Evolutionary conservation across 1,284 basidiomycete species (phyloP), one percentile per base, ranked within the genome.

Genomic region (Ustilago esculenta): DNA sequence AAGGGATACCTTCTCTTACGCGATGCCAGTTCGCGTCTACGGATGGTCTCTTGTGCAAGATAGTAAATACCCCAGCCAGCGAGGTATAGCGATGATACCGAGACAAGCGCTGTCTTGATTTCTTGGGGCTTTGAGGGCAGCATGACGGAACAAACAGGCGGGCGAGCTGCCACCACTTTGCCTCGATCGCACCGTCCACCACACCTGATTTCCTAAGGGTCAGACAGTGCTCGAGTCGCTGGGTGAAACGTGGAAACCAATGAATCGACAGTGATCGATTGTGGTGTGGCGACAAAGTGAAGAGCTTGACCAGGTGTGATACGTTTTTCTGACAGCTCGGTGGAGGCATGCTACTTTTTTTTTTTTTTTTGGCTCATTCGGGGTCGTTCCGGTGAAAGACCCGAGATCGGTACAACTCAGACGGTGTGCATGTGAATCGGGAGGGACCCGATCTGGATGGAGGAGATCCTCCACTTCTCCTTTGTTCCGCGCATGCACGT

Each of bases 1-100:
- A 74, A 55, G 3, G 65, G 68, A 35, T 73, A 65, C 36, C 49
- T 52, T 20, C 49, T 43, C 29, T 59, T 63, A 10, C 77, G 53
- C 20, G 37, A 35, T n/a, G 58, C 37, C 0, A 79, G 56, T 15
- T 55, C 55, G 5, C 39, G 24, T 15, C 49, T 20, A n/a, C 77
- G 53, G 5, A 63, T 48, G 3, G 67, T 56, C 42, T 79, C 77
- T 39, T 74, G 74, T 2, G 65, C 60, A 20, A 72, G 45, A 27
- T 78, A 78, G 61, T 72, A 78, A 17, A 75, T 27, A 20, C 63
- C 59, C 77, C 77, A 79, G 20, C 61, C 67, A 27, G 53, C 46
- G 12, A 59, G 23, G 27, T 71, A 71, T 25, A 66, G 33, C 18
- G 61, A 52, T 1, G 57, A 52, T 5, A 54, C 54, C 3, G 60